Evolutionary conservation across 805 yeast genomes (phyloP).

Genomic region (Cyberlindnera nakhonratchasimensis): DNA sequence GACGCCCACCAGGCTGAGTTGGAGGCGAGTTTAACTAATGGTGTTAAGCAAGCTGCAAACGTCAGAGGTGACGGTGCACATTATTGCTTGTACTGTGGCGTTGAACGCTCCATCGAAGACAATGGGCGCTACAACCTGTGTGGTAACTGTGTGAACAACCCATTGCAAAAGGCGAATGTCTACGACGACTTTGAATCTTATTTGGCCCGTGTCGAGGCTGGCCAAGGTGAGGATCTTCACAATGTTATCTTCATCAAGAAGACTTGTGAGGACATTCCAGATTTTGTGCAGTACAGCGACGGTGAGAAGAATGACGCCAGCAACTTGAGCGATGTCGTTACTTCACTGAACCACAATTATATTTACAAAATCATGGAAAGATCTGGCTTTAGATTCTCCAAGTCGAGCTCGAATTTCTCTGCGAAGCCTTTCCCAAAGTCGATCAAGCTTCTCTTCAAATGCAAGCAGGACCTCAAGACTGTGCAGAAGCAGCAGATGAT

Average conservation of each 20-base stretch:
- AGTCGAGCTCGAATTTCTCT: conserved; percentile 21
- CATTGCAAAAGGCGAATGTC: conserved; percentile 24
- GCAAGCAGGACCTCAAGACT: conserved; percentile 28
- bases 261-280: conserved; percentile 18
- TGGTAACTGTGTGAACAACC: conserved; percentile 27
- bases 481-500: conserved; percentile 17
- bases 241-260: conserved; percentile 24
- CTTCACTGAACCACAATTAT: conserved; percentile 16
- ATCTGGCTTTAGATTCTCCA: conserved; percentile 26
- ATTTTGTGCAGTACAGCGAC: conserved; percentile 12
- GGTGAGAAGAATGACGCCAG: conserved; percentile 1
- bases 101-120: conserved; percentile 23
- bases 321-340: conserved; percentile 18
- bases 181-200: conserved; percentile 23
- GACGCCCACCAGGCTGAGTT: not conserved
- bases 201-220: conserved; percentile 17
- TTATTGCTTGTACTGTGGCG: conserved; percentile 26
- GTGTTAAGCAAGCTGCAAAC: not conserved
- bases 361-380: conserved; percentile 19
- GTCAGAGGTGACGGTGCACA: not conserved
- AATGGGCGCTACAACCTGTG: conserved; percentile 28
- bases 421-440: conserved; percentile 25
- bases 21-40: conserved; percentile 3
- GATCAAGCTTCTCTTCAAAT: conserved; percentile 25
- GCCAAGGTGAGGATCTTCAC: conserved; percentile 17